Percentiles rank a stretch among this genome's conserved stretches.
Conservation (phyloP, 2,329 filamentous ascomycete genomes). For the Xylaria sp. region DNA sequence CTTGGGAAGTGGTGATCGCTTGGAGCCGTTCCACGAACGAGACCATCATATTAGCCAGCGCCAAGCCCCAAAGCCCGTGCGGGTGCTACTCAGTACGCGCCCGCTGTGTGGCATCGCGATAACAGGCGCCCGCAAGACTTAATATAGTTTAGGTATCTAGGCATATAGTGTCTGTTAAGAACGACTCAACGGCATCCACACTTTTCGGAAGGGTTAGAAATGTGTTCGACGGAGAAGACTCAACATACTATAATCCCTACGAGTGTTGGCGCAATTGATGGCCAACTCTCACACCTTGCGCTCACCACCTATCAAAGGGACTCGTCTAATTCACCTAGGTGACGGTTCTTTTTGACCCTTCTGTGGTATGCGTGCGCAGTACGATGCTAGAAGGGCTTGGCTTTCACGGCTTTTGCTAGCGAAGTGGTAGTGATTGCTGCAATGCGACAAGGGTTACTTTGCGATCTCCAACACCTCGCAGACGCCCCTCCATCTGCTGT, state of each 20-base stretch:
- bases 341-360: neutral
- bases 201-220: too few relatives aligned
- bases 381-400: neutral
- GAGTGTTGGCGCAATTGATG: neutral
- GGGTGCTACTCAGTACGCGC: neutral
- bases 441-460: neutral
- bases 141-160: neutral
- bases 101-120: too few relatives aligned
- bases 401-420: neutral
- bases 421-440: neutral
- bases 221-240: neutral
- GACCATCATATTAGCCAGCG: neutral
- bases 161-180: too few relatives aligned
- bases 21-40: neutral
- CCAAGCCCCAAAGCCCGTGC: neutral
- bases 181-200: too few relatives aligned
- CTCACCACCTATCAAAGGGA: neutral
- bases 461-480: neutral
- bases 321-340: neutral
- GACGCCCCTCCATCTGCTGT: slow-evolving; percentile 2
- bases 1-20: neutral
- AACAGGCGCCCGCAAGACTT: neutral
- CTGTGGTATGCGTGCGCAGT: too few relatives aligned
- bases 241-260: neutral
- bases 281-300: neutral